Evolutionary conservation across 1,284 basidiomycete genomes (phyloP).

Genomic region (Apiotrichum brassicae): DNA sequence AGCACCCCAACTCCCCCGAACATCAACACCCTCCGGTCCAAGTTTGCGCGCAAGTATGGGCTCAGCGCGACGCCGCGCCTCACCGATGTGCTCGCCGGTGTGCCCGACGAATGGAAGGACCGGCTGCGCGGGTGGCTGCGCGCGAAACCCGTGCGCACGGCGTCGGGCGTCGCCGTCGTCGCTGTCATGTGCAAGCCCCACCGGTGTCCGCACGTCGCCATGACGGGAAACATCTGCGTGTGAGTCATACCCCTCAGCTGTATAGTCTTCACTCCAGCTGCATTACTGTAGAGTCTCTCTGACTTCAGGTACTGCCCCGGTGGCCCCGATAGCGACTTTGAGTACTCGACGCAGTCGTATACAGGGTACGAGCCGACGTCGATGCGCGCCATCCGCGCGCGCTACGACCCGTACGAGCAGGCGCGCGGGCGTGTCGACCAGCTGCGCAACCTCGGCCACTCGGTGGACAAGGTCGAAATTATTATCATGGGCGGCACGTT

Average conservation of each 20-base stretch:
- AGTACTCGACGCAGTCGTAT: constrained; percentile 98
- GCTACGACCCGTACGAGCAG: constrained; percentile 99
- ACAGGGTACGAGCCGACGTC: constrained; percentile 97
- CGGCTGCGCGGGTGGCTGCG: constrained; percentile 81
- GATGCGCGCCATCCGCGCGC: constrained; percentile 95
- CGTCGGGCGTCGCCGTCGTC: constrained; percentile 95
- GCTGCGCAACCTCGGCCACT: constrained; percentile 87
- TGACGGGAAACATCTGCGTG: constrained; percentile 99
- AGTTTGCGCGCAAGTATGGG: constrained; percentile 82
- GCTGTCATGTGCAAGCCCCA: constrained; percentile 99
- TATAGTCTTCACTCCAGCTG: neutral
- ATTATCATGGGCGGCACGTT: constrained; percentile 99
- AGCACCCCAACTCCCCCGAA: constrained; percentile 49
- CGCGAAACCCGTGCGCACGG: constrained; percentile 94
- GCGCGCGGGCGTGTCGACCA: constrained; percentile 92
- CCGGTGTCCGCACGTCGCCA: constrained; percentile 97
- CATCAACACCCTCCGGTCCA: constrained; percentile 78
- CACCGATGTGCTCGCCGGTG: constrained; percentile 97
- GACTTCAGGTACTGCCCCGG: constrained; percentile 86
- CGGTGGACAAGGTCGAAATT: constrained; percentile 98
- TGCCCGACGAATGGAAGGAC: constrained; percentile 95
- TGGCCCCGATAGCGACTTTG: constrained; percentile 98
- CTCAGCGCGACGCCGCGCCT: constrained; percentile 82
- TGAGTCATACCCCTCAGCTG: constrained; percentile 46
- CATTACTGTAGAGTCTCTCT: neutral